Evolutionary conservation across 805 yeast species (phyloP), one percentile per base, ranked within the genome.

Genomic region (Metschnikowia amazonensis): DNA sequence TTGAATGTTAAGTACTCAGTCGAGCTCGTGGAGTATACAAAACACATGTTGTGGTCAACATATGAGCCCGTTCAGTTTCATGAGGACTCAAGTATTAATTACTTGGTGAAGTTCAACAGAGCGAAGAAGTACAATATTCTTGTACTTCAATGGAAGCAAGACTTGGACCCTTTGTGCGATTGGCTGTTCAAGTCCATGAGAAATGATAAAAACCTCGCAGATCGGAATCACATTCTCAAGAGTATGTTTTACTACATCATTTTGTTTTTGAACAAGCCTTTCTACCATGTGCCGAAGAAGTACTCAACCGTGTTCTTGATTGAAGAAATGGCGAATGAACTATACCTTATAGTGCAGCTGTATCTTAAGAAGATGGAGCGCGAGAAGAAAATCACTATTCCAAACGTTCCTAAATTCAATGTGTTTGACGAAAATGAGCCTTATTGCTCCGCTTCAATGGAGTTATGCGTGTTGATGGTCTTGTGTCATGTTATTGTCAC

Each of bases 261-360:
- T 23, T 30, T 54, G 17, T 54, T 48, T 28, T 34, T 54, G 43
- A 54, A 54, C 45, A 54, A 54, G 43, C 58, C 58, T 2, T 54
- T 54, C 43, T 41, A 52, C 37, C 58, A 53, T 18, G 51, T 54
- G 14, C 58, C 56, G 3, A 48, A 48, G 34, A 46, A 54, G 39
- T 54, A 54, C 25, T 46, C 52, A 20, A 48, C 53, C 3, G 49
- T 47, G 29, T 50, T 39, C 37, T 45, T 52, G 35, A 50, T 54
- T 16, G 58, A 54, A 36, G 56, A 54, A n/a, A 52, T 52, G 36
- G 43, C 58, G 4, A 45, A 45, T 27, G 56, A 54, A 20, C 44
- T 52, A 14, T 46, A 43, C 14, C 23, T 50, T 29, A 52, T 54
- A 5, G 47, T 52, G 10, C 34, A 38, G 21, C 50, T 33, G 46